Percentiles rank a stretch among this genome's conserved stretches.
Conservation (phyloP, 106 monocot species). For the Cymbidium sinense region DNA sequence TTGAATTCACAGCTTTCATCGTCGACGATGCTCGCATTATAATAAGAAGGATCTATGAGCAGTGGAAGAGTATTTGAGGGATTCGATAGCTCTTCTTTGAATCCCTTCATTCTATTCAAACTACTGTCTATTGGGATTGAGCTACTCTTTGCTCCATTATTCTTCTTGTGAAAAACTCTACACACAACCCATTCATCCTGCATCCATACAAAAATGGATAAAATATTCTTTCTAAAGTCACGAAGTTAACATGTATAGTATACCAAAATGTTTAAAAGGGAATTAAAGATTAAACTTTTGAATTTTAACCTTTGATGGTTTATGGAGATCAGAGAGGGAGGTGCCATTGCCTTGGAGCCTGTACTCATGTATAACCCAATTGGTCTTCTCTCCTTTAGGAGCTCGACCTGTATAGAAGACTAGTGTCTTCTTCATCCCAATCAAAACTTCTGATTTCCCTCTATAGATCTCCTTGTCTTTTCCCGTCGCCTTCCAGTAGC, state of each 20-base stretch:
- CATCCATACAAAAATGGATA: not conserved
- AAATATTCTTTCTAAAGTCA: too few species aligned
- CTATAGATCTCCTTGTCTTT: conserved; percentile 61
- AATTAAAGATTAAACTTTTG: not conserved
- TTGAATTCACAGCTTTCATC: not conserved
- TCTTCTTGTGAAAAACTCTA: conserved; percentile 6
- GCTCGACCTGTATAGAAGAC: conserved; percentile 82
- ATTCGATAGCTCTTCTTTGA: not conserved
- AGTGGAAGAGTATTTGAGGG: conserved; percentile 1
- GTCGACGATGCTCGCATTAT: not conserved
- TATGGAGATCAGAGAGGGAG: conserved; percentile 21
- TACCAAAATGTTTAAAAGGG: not conserved
- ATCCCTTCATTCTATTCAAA: not conserved
- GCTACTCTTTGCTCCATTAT: not conserved
- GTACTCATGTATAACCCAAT: conserved; percentile 82
- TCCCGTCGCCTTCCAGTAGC: conserved; percentile 88
- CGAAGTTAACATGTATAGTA: too few species aligned
- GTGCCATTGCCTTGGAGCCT: conserved; percentile 40
- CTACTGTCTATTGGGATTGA: not conserved
- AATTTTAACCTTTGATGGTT: conserved; percentile 20
- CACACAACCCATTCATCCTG: conserved; percentile 18
- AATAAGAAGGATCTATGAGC: not conserved
- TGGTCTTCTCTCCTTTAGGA: conserved; percentile 57
- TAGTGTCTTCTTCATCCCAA: conserved; percentile 82
- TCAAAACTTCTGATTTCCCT: conserved; percentile 16